Conservation (phyloP, 306 rosid species). For the Delonix regia region DNA sequence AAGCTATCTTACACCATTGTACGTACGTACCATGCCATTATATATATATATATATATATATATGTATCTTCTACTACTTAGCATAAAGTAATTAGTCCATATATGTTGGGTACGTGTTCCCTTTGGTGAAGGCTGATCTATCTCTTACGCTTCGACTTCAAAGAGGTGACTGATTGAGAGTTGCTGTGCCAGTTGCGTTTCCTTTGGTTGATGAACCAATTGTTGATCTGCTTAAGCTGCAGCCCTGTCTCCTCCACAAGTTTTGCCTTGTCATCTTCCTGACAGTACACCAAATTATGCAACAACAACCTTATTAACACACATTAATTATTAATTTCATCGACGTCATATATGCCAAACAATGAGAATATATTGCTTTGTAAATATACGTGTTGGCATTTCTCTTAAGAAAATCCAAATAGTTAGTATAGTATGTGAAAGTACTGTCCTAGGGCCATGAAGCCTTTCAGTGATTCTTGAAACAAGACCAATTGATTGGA, state of each 20-base stretch:
- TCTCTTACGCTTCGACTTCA: conserved; percentile 98
- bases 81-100: conserved; percentile 43
- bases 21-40: neutral
- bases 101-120: conserved; percentile 17
- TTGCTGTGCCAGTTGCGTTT: conserved; percentile 98
- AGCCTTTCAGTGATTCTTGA: neutral
- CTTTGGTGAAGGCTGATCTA: conserved; percentile 40
- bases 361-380: neutral
- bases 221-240: conserved; percentile 98
- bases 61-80: conserved; percentile 20
- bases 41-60: conserved; percentile 17
- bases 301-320: neutral
- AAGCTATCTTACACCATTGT: conserved; percentile 29
- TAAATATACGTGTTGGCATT: neutral
- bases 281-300: conserved; percentile 7
- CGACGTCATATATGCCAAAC: neutral
- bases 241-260: conserved; percentile 98
- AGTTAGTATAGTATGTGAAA: neutral
- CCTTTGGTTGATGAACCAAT: conserved; percentile 99
- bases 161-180: conserved; percentile 89
- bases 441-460: neutral
- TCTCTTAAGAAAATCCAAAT: neutral
- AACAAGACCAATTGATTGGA: too few species aligned
- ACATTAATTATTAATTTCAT: neutral
- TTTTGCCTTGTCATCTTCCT: conserved; percentile 99